Evolutionary conservation across 192 early-diverging fungal genomes (phyloP).

Genomic region (Coemansia interrupta): DNA sequence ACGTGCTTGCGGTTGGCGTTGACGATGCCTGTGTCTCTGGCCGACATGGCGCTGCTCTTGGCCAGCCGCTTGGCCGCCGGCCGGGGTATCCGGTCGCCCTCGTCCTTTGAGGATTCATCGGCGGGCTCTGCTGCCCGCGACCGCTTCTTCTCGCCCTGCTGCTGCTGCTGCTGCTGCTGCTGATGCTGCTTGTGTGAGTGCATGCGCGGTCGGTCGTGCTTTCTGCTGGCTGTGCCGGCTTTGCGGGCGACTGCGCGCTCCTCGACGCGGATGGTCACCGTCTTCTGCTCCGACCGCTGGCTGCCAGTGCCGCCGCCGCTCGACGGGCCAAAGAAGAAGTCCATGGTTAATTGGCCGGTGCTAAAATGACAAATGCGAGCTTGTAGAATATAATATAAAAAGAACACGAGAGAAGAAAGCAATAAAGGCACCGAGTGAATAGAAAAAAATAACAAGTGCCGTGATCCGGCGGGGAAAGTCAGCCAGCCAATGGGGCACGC

Average conservation of each 20-base stretch:
- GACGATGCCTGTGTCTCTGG: slow-evolving; percentile 27
- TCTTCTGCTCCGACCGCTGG: slow-evolving; percentile 22
- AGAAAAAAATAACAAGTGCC: no score
- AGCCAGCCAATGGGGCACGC: no score
- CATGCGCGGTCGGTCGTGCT: no score
- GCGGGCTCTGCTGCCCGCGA: not conserved
- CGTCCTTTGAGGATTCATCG: not conserved
- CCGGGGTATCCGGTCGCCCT: not conserved
- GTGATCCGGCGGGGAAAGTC: no score
- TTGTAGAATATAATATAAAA: not conserved
- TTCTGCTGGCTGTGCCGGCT: not conserved
- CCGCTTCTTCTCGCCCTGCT: not conserved
- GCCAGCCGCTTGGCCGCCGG: slow-evolving; percentile 12
- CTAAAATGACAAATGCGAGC: not conserved
- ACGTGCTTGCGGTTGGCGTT: slow-evolving; percentile 44
- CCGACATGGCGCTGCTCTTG: slow-evolving; percentile 12
- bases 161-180: not conserved
- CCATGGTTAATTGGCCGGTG: slow-evolving; percentile 12
- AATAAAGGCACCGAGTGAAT: not conserved
- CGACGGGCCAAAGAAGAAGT: slow-evolving; percentile 45
- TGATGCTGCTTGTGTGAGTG: not conserved
- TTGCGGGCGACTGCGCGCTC: slow-evolving; percentile 20
- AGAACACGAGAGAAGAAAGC: not conserved
- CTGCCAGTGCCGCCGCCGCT: slow-evolving; percentile 9
- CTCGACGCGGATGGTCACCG: slow-evolving; percentile 39